Evolutionary conservation across 371 early-diverging fungal species (phyloP).

Genomic region (Rhizopus sp.): DNA sequence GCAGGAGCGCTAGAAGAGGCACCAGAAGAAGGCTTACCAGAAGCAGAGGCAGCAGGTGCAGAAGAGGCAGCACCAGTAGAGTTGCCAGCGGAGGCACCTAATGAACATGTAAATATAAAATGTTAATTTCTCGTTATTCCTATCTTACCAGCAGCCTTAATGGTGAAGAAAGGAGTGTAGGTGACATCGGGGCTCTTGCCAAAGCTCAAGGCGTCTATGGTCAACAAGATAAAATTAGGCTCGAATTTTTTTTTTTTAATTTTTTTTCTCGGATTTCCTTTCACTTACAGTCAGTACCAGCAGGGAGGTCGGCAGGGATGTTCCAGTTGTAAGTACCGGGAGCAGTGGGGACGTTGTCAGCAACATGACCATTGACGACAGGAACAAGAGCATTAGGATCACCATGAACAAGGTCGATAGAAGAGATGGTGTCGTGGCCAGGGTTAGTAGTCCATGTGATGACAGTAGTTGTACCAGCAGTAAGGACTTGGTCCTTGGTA

Average conservation of each 20-base stretch:
- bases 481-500: conserved; percentile 30
- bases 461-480: conserved; percentile 36
- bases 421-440: conserved; percentile 31
- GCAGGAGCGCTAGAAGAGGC: conserved; percentile 1
- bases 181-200: conserved; percentile 32
- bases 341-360: conserved; percentile 36
- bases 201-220: conserved; percentile 21
- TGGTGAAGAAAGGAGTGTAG: conserved; percentile 45
- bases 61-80: conserved; percentile 4
- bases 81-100: conserved; percentile 11
- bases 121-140: conserved; percentile 6
- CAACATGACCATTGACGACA: conserved; percentile 14
- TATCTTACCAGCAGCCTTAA: conserved; percentile 29
- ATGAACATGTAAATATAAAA: conserved; percentile 1
- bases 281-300: conserved; percentile 49
- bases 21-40: conserved; percentile 1
- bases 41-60: conserved; percentile 9
- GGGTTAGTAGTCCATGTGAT: conserved; percentile 40
- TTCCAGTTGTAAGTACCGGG: conserved; percentile 38
- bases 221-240: not conserved
- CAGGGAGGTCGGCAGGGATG: conserved; percentile 31
- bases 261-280: not conserved
- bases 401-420: conserved; percentile 41
- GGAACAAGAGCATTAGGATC: conserved; percentile 12
- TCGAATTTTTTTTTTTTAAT: not conserved